Percentiles rank a stretch among this genome's conserved stretches.
Evolutionary conservation across 116 monocot genomes (phyloP).

Genomic region (Posidonia oceanica): DNA sequence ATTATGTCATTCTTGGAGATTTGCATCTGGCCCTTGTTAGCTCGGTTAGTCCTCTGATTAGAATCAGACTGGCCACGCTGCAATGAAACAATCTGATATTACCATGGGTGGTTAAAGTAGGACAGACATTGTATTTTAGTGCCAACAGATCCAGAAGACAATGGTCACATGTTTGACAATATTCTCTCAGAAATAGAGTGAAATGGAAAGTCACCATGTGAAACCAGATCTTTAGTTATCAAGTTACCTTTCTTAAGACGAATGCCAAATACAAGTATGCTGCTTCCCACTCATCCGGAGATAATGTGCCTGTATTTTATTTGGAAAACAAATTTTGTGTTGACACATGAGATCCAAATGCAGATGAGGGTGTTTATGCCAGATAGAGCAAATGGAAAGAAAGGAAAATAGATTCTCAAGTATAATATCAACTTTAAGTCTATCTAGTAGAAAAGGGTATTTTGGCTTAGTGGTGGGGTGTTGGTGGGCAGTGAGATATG

Average conservation of each 20-base stretch:
- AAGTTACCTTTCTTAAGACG: constrained; percentile 68
- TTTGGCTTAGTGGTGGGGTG: no score
- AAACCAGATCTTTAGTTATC: neutral
- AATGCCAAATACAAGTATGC: constrained; percentile 77
- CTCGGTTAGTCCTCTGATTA: constrained; percentile 17
- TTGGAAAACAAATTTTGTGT: neutral
- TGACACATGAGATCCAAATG: no score
- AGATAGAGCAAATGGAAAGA: neutral
- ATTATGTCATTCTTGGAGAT: constrained; percentile 31
- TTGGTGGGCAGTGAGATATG: neutral
- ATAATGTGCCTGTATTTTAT: constrained; percentile 45
- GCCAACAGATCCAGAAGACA: neutral
- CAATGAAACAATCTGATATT: neutral
- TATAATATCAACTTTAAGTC: neutral
- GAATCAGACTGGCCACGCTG: constrained; percentile 45
- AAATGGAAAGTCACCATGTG: neutral
- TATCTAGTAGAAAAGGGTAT: neutral
- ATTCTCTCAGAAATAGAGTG: neutral
- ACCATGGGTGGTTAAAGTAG: no score
- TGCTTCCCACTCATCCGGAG: constrained; percentile 82
- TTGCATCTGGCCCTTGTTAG: constrained; percentile 55
- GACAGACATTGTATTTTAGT: neutral
- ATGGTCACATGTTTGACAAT: neutral
- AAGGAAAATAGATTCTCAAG: neutral
- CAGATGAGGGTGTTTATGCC: neutral